Evolutionary conservation across 2,329 filamentous ascomycete species (phyloP), one percentile per base, ranked within the genome.

Genomic region (Colletotrichum sp.): DNA sequence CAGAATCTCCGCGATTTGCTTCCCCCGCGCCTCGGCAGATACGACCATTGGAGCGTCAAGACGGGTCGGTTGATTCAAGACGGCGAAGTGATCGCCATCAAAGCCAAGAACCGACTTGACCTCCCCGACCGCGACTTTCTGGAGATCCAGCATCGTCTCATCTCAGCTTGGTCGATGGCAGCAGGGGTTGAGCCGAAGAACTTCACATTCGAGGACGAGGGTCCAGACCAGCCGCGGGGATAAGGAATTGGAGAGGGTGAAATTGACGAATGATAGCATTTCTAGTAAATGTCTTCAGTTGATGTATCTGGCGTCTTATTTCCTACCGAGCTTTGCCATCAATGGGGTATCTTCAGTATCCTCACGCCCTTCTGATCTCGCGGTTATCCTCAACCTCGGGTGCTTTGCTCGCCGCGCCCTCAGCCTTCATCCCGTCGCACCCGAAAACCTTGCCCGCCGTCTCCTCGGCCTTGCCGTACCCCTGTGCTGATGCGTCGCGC

Each of bases 391-490:
- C 22, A 4, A 39, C 30, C 71, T 84, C 81, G 6, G 44, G n/a
- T 77, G 82, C 84, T 71, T 83, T 84, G 80, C 90, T 92, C 22
- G 86, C 88, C 16, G 85, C 87, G 0, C 92, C 92, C 82, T 94
- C 92, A 71, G 89, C 88, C 83, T 90, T 86, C 93, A 95, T 95
- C 0, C 93, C 93, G 83, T 93, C 91, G 78, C 93, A 95, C 0
- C 93, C 93, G 0, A 91, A 89, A 1, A 90, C 84, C 80, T 90
- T 91, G 8, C 93, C 93, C 0, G 92, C 90, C 64, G 92, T 81
- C 86, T 94, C 90, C 82, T 95, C 93, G 4, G 88, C 87, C 80
- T 89, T 91, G 44, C 93, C 93, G 71, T 89, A 92, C 0, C 93
- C 93, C 59, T 89, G 85, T 8, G 83, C 80, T 4, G 83, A 79